Evolutionary conservation across 768 basidiomycete species (phyloP).

Genomic region (Amylocystis lapponica): DNA sequence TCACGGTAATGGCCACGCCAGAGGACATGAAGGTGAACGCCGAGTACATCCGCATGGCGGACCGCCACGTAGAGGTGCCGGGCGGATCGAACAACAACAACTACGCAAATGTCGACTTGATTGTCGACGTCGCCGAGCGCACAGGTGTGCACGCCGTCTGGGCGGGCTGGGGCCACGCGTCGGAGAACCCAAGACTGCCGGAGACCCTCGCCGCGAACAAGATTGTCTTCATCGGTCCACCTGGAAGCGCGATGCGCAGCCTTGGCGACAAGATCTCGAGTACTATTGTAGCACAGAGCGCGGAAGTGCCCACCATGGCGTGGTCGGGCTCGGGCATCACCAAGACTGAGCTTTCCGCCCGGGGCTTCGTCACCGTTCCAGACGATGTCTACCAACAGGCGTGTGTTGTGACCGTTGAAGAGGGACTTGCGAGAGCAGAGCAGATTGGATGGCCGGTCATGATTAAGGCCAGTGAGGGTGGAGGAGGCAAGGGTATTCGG

Average conservation of each 20-base stretch:
- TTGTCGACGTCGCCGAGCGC: conserved; percentile 96
- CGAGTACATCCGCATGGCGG: conserved; percentile 99
- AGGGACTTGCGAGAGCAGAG: conserved; percentile 79
- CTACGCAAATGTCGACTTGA: conserved; percentile 98
- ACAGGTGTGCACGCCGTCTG: conserved; percentile 98
- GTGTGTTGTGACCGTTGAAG: conserved; percentile 83
- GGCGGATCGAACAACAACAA: conserved; percentile 99
- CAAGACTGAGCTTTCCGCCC: conserved; percentile 76
- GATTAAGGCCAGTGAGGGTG: conserved; percentile 99
- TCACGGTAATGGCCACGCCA: conserved; percentile 99
- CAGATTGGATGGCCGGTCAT: conserved; percentile 95
- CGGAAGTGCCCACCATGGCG: conserved; percentile 95
- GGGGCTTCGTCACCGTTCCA: conserved; percentile 91
- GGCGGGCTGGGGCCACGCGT: conserved; percentile 99
- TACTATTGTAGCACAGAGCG: conserved; percentile 97
- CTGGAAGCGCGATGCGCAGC: conserved; percentile 97
- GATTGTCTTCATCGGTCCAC: conserved; percentile 98
- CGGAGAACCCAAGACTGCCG: conserved; percentile 95
- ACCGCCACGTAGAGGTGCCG: conserved; percentile 97
- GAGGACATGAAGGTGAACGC: conserved; percentile 99
- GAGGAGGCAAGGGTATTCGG: conserved; percentile 97
- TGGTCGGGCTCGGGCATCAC: conserved; percentile 97
- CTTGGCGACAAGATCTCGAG: conserved; percentile 99
- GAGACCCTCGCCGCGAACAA: conserved; percentile 90
- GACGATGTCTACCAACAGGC: conserved; percentile 85